Evolutionary conservation across 2,329 filamentous ascomycete species (phyloP), one percentile per base, ranked within the genome.

Genomic region (Hymenoscyphus occultus): DNA sequence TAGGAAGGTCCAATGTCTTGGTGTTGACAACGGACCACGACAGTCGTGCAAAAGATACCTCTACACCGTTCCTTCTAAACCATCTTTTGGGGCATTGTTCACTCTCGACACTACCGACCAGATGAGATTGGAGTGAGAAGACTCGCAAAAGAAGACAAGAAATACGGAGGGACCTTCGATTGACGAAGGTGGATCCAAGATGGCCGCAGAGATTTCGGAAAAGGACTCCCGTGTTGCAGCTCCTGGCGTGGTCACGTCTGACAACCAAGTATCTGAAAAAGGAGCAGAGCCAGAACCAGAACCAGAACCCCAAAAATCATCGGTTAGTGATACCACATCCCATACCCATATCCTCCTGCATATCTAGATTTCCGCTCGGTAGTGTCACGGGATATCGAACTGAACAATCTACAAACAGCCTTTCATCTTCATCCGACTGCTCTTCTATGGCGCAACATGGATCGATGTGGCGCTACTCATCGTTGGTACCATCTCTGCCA

Each of bases 401-500:
- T 28, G 10, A 22, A 54, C 48, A 54, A 12, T 54, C 7, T 54
- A 28, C 10, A 19, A 39, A 59, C 19, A 59, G 56, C 56, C 35
- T 14, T 59, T 59, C 32, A 39, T 59, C 32, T 59, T 59, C 56
- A 22, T 59, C 35, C 32, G 19, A 39, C 32, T 59, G 12, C 56
- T 59, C 28, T 59, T 59, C 16, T 59, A 39, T 19, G 56, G 56
- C 56, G 31, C 56, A 39, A 39, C 31, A 40, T 59, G 56, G 56
- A 59, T 59, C 35, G 77, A 79, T 65, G 63, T 74, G 56, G 39
- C 66, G 16, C 71, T 77, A 13, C 71, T 82, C 54, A 64, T 78
- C 59, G 70, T 76, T 56, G 82, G 80, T 64, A 71, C 72, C 65
- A 63, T 82, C 39, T 77, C 78, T 61, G 81, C 84, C 64, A 82